These are phyloP conservation scores for Citrullus amarus DNA, from an alignment of 306 rosid genomes.

Conservation along the genomic window DNA sequence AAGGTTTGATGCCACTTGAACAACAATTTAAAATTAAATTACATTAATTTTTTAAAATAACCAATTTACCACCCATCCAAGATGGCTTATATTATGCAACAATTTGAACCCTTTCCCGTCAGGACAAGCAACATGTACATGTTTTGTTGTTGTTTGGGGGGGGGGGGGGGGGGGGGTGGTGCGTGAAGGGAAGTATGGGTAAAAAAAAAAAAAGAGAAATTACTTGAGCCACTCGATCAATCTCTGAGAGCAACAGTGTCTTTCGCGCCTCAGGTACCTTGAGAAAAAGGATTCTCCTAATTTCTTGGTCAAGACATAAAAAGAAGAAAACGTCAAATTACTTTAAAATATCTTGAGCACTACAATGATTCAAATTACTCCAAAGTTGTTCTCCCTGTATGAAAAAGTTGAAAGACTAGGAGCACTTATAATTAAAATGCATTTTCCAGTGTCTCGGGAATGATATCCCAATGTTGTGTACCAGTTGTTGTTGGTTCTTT, in stretches of 20 bases:
- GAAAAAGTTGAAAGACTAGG: neutral
- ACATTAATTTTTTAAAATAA: neutral
- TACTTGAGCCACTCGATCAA: conserved; percentile 94
- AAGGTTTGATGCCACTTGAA: neutral
- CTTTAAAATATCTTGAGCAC: neutral
- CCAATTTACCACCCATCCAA: neutral
- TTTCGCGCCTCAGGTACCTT: conserved; percentile 90
- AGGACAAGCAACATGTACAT: neutral
- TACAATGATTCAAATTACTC: neutral
- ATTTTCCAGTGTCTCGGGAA: neutral
- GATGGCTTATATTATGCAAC: neutral
- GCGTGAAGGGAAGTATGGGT: conserved; percentile 1
- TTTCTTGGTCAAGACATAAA: conserved; percentile 47
- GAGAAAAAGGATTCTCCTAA: conserved; percentile 75
- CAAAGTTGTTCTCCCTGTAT: neutral
- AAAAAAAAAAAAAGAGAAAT: neutral
- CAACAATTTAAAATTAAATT: neutral
- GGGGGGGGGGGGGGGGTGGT: too few relatives aligned
- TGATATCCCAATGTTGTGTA: neutral
- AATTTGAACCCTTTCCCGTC: neutral
- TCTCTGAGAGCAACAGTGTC: conserved; percentile 61
- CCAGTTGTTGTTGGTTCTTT: neutral
- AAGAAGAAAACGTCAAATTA: conserved; percentile 22
- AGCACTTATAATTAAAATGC: neutral
- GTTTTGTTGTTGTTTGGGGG: neutral